These are phyloP conservation scores for Immersiella caudata DNA, from an alignment of 495 filamentous ascomycete species.

Conservation along the genomic window DNA sequence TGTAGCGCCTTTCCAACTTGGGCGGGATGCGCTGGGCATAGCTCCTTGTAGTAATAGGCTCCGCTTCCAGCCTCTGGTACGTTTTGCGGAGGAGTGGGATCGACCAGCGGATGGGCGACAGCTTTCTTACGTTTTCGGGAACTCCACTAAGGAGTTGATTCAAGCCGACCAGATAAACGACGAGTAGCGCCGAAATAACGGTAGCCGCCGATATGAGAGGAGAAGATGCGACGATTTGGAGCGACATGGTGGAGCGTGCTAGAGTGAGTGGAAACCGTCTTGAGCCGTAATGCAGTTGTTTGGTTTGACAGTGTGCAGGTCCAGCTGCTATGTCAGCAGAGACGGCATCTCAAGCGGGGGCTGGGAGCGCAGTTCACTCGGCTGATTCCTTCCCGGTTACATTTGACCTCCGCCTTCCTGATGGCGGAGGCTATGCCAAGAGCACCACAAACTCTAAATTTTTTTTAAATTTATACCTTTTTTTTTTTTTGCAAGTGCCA, in stretches of 20 bases:
- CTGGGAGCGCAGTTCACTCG: no score
- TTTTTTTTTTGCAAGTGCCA: no score
- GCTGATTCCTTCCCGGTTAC: no score
- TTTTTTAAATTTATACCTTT: no score
- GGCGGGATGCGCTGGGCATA: conserved; percentile 54
- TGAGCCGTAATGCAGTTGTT: no score
- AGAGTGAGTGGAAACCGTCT: background rate
- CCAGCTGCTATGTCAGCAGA: no score
- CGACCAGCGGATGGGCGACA: conserved; percentile 56
- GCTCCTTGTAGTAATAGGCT: conserved; percentile 44
- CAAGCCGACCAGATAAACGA: conserved; percentile 53
- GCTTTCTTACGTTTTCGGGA: conserved; percentile 48
- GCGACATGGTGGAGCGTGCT: background rate
- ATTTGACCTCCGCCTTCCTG: no score
- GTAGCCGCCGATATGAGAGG: background rate
- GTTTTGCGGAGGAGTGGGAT: conserved; percentile 47
- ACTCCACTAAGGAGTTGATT: conserved; percentile 50
- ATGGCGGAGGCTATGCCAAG: no score
- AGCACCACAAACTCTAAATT: no score
- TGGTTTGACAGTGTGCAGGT: no score
- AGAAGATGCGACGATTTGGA: background rate
- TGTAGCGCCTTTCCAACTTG: conserved; percentile 57
- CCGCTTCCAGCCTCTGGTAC: conserved; percentile 45
- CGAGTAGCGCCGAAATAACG: conserved; percentile 22
- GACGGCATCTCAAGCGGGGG: no score